Conservation (phyloP, 805 yeast genomes). For the Dipodascus albidus region DNA sequence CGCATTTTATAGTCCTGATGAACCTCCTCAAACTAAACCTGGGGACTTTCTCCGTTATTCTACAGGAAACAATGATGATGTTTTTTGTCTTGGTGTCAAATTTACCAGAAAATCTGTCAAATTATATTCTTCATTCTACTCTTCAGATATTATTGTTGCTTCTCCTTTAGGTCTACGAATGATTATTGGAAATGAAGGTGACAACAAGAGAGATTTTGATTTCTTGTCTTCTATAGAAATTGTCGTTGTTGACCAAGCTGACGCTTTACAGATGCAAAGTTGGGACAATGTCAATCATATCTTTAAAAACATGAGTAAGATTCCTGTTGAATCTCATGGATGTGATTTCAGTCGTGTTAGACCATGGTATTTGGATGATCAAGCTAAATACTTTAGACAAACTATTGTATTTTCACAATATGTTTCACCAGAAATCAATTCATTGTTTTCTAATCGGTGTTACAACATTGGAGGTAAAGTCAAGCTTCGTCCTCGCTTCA, state of each 20-base stretch:
- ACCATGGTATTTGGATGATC: conserved; percentile 86
- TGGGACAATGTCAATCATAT: conserved; percentile 72
- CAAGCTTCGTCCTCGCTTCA: conserved; percentile 30
- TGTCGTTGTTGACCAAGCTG: conserved; percentile 68
- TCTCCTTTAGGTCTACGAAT: conserved; percentile 84
- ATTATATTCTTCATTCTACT: conserved; percentile 71
- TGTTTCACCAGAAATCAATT: conserved; percentile 71
- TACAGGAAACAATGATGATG: conserved; percentile 84
- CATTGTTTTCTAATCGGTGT: conserved; percentile 32
- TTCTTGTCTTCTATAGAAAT: conserved; percentile 85
- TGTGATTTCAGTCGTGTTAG: conserved; percentile 88
- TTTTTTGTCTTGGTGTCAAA: conserved; percentile 83
- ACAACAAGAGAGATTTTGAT: conserved; percentile 52
- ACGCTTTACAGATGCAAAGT: conserved; percentile 82
- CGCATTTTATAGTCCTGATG: conserved; percentile 51
- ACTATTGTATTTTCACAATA: conserved; percentile 65
- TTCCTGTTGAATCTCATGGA: conserved; percentile 69
- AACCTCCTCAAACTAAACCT: conserved; percentile 50
- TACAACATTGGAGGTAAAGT: conserved; percentile 28
- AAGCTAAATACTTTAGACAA: conserved; percentile 64
- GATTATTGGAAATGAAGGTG: conserved; percentile 55
- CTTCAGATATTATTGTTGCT: conserved; percentile 77
- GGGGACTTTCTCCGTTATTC: conserved; percentile 71
- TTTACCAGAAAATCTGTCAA: conserved; percentile 81
- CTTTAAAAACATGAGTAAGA: conserved; percentile 56